Evolutionary conservation across 352 stramenopile species (phyloP), one percentile per base, ranked within the genome.

Genomic region (Plasmopara halstedii): DNA sequence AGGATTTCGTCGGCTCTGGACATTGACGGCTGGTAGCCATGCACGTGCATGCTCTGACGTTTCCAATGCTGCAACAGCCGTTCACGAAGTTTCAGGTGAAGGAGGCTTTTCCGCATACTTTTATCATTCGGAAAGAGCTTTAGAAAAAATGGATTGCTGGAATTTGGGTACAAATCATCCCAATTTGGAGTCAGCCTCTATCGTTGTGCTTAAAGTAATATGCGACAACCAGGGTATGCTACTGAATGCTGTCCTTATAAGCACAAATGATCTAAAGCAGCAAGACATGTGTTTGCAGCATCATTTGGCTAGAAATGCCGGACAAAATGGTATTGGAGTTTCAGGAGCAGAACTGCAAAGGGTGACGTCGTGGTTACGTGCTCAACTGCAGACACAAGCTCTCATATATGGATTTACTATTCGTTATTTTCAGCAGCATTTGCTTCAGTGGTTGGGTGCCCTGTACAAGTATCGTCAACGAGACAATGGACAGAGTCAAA

Each of bases 381-480:
- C 55, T 4, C 60, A 73, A 19, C 39, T 88, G 21, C 62, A 85
- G 50, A 87, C 72, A 2, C 55, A 73, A 26, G 51, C 63, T 13
- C 53, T 88, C 18, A 82, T 90, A 27, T 83, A 90, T 27, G 66
- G 74, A 14, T 90, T 88, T 49, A 87, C 73, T 4, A 73, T 88
- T 34, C 69, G 73, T 15, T 85, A 85, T 45, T 85, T 90, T 44
- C 75, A 90, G 50, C 67, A 73, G 38, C 72, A 73, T 33, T 41
- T 90, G 29, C 61, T 77, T 18, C 64, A 80, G 38, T 90, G 79
- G 79, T 58, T 74, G 41, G 42, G 53, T 14, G 56, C 44, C 22
- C 43, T 52, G 7, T 38, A 58, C 14, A 52, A 70, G 31, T 64
- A 74, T 31, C 49, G 60, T 31, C 50, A 70, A 7, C 14, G 29